Evolutionary conservation across 169 alveolate genomes (phyloP).

Genomic region (Eimeria maxima): DNA sequence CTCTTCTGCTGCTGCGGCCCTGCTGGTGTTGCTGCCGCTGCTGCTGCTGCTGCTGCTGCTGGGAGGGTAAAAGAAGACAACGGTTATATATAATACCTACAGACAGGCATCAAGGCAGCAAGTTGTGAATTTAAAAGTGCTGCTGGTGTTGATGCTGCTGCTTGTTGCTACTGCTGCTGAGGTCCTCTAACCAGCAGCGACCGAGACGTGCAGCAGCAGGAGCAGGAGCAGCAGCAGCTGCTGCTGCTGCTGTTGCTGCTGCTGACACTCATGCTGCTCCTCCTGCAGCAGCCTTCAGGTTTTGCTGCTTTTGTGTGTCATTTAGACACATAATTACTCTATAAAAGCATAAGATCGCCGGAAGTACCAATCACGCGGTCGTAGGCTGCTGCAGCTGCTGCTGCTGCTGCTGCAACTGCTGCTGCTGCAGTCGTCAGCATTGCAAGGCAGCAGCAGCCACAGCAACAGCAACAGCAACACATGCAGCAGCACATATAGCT

Average conservation of each 20-base stretch:
- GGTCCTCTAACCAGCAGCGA: no score
- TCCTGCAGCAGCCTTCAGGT: not conserved
- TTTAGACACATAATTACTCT: not conserved
- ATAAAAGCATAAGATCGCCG: not conserved
- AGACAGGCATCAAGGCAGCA: no score
- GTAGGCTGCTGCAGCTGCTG: not conserved
- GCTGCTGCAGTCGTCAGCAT: slow-evolving; percentile 17
- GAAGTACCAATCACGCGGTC: not conserved
- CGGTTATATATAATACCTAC: no score
- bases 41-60: no score
- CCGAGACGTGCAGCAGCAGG: no score
- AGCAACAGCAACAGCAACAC: not conserved
- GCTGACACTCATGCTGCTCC: not conserved
- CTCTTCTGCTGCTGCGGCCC: no score
- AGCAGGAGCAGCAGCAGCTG: not conserved
- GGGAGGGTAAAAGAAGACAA: no score
- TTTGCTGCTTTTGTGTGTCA: not conserved
- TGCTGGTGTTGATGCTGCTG: no score
- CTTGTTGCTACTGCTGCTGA: no score
- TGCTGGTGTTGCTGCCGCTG: no score
- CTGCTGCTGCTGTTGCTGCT: not conserved
- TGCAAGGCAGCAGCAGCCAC: not conserved
- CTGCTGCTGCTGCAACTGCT: slow-evolving; percentile 19
- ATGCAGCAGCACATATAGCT: no score
- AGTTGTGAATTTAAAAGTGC: no score